Percentiles rank a stretch among this genome's conserved stretches.
Conservation (phyloP, 225 moss, liverwort and hornwort species). For the Takakia lepidozioides region DNA sequence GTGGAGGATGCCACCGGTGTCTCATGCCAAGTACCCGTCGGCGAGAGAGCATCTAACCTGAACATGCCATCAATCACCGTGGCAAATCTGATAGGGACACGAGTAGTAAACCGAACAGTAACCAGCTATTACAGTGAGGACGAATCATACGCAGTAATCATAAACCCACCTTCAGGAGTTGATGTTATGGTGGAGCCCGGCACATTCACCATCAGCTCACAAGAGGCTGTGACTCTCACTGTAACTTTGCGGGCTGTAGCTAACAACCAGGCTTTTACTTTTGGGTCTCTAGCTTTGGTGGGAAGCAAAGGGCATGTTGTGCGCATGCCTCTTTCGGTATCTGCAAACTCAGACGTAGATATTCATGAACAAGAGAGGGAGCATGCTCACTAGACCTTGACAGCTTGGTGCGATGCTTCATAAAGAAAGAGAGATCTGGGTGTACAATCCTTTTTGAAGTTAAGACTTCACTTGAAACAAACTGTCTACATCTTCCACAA, state of each 20-base stretch:
- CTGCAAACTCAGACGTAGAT: slow-evolving; percentile 23
- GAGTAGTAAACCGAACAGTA: slow-evolving; percentile 32
- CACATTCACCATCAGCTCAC: slow-evolving; percentile 25
- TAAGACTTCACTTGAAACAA: too few species aligned
- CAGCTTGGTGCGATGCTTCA: too few species aligned
- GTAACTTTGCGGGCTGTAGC: slow-evolving; percentile 29
- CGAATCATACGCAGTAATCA: slow-evolving; percentile 24
- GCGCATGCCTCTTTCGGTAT: slow-evolving; percentile 29
- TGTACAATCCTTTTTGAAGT: too few species aligned
- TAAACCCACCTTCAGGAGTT: slow-evolving; percentile 8
- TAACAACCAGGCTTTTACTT: slow-evolving; percentile 15
- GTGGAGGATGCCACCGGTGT: slow-evolving; percentile 33
- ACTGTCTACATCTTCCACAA: too few species aligned
- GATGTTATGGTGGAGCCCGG: slow-evolving; percentile 16
- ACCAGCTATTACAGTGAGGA: slow-evolving; percentile 17
- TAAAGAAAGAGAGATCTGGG: too few species aligned
- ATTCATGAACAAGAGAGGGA: too few species aligned
- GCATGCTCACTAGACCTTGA: too few species aligned
- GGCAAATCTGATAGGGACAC: slow-evolving; percentile 30
- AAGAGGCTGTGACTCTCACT: slow-evolving; percentile 19
- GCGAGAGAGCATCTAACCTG: slow-evolving; percentile 35
- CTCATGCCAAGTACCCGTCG: slow-evolving; percentile 15
- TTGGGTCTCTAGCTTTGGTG: slow-evolving; percentile 33
- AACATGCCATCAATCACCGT: slow-evolving; percentile 48
- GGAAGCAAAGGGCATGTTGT: slow-evolving; percentile 24